Conservation (phyloP, 345 rosid species). For the Populus pruinosa region DNA sequence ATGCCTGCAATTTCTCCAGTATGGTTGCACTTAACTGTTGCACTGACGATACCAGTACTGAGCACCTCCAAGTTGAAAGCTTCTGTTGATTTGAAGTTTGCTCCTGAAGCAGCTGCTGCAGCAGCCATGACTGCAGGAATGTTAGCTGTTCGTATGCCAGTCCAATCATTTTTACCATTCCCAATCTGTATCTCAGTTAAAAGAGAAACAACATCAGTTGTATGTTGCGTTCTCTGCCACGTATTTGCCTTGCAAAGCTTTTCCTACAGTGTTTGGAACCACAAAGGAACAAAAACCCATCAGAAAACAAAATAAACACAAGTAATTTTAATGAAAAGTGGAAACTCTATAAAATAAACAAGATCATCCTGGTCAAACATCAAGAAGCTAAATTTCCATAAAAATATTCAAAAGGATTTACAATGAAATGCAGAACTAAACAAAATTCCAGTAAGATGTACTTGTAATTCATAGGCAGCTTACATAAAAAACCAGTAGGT, state of each 20-base stretch:
- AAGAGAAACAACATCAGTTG: conserved; percentile 90
- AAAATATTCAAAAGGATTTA: neutral
- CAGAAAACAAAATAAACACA: neutral
- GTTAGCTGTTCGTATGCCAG: conserved; percentile 82
- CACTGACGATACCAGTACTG: conserved; percentile 89
- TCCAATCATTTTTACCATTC: conserved; percentile 91
- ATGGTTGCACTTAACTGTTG: conserved; percentile 91
- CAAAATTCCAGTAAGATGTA: neutral
- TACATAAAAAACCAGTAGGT: neutral
- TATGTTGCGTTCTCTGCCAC: conserved; percentile 87
- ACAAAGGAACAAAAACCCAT: conserved; percentile 7
- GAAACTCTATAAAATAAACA: neutral
- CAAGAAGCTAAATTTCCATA: neutral
- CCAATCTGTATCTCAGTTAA: conserved; percentile 94
- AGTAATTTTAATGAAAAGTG: neutral
- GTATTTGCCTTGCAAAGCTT: conserved; percentile 96
- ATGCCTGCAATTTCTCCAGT: conserved; percentile 99
- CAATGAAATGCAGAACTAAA: neutral
- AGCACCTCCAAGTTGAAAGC: conserved; percentile 95
- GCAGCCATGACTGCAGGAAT: conserved; percentile 98
- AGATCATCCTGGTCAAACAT: neutral
- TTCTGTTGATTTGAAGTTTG: conserved; percentile 76
- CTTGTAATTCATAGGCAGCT: neutral
- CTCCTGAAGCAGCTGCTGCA: conserved; percentile 99
- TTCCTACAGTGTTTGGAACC: conserved; percentile 49